Base-by-base conservation (phyloP, 1,139 yeast species). In the Lodderomyces theae region DNA sequence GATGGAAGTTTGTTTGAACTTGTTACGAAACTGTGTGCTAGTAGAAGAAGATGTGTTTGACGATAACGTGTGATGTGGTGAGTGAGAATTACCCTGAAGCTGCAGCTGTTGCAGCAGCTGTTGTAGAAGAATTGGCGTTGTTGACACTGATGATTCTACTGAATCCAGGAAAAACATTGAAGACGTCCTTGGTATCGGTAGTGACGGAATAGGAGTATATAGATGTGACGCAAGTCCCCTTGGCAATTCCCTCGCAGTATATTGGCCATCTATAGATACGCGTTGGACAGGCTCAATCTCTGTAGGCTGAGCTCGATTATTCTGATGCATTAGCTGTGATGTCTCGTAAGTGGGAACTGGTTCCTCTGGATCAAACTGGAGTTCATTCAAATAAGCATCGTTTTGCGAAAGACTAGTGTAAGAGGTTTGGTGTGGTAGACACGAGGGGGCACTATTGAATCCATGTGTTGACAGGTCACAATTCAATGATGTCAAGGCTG, bases 341-440 rank as follows among this genome's bases (percentile, higher is more conserved):
- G 64, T 60, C 49, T 72, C 78, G 48, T 72, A 72, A 1, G 74
- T 3, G 72, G 74, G 47, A 19, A 32, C 35, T 13, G 35, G 26
- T 12, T 32, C 35, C 13, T 32, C 25, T 12, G 35, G 35, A 13
- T 32, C 35, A 32, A 32, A 32, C 12, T 32, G 25, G 21, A 21
- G 26, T 12, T 32, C 35, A 11, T 32, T 13, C n/a, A 32, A 32
- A 12, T 8, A 21, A 31, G 34, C 24, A 9, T n/a, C 11, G 17
- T 31, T 31, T 18, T 31, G 23, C 6, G 24, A 18, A 12, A 19
- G 15, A 12, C 24, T 31, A 11, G 24, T 18, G 15, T 19, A 21
- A 18, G 24, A 31, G n/a, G 34, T 15, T 19, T 19, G 34, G 15
- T 19, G 24, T 31, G 12, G 35, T 19, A 32, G 25, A n/a, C n/a